These are phyloP conservation scores for Trichoderma koningiopsis DNA, from an alignment of 2,329 filamentous ascomycete genomes.

Conservation along the genomic window DNA sequence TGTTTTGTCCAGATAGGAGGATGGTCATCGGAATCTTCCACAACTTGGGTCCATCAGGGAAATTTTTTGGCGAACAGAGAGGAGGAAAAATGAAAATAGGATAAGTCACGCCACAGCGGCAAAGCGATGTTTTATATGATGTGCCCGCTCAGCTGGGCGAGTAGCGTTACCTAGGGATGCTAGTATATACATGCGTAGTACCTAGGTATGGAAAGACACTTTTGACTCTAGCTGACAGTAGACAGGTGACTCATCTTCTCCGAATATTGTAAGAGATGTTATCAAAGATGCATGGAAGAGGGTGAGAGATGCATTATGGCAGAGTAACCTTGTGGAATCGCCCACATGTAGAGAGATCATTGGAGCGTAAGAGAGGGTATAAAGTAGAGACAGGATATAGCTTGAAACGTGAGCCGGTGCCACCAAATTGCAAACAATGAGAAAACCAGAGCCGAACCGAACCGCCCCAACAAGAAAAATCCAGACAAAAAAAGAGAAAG, in stretches of 20 bases:
- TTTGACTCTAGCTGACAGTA: neutral
- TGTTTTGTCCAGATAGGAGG: constrained; percentile 49
- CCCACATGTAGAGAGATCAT: neutral
- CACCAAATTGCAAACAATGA: constrained; percentile 5
- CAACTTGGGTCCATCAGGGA: neutral
- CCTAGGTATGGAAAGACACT: neutral
- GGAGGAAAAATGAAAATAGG: neutral
- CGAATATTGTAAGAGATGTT: neutral
- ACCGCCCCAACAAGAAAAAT: neutral
- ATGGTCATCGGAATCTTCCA: no score
- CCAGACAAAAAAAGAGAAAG: neutral
- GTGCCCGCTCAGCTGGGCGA: neutral
- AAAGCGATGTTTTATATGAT: neutral
- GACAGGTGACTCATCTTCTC: neutral
- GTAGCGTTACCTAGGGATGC: neutral
- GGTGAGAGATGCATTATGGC: neutral
- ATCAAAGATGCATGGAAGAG: neutral
- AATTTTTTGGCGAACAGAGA: neutral
- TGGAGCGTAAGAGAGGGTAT: constrained; percentile 15
- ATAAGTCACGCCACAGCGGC: neutral
- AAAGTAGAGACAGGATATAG: constrained; percentile 16
- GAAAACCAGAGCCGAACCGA: neutral
- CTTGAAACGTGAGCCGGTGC: neutral
- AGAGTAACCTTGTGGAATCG: neutral
- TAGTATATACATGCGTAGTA: neutral